Evolutionary conservation across 345 rosid genomes (phyloP), one percentile per base, ranked within the genome.

Genomic region (Xanthoceras sorbifolium): DNA sequence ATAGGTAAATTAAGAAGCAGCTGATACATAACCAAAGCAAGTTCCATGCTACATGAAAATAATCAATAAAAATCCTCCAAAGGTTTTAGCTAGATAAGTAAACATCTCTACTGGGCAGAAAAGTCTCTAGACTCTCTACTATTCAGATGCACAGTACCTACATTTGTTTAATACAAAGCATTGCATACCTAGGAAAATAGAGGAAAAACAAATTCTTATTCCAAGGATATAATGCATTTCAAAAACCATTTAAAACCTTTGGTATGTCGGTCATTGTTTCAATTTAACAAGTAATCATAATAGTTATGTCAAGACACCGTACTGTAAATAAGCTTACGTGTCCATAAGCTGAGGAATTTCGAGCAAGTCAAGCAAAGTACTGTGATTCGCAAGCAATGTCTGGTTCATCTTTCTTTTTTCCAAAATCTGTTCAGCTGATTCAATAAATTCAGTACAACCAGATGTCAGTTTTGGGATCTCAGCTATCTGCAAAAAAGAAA

Each of bases 311-410:
- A 82, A 82, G 70, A 85, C 96, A 63, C n/a, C n/a, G n/a, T n/a
- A n/a, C n/a, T n/a, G n/a, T n/a, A n/a, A n/a, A n/a, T n/a, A n/a
- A n/a, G n/a, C n/a, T n/a, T 89, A 93, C 98, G 99, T 96, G 86
- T 96, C 99, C 99, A 96, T 96, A 72, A 96, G 99, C 84, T 96
- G 99, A 82, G 98, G 99, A 78, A 96, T 96, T 86, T 96, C 99
- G 74, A 96, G 99, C 90, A 96, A 90, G 83, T 96, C 99, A 55
- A 96, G 97, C 85, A 96, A 85, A 84, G 91, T 89, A 80, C 94
- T 87, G 74, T 96, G 99, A 82, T 93, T 96, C 7, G 90, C 86
- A 40, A 96, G 90, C 86, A 96, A 78, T 12, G 87, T 90, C 85
- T 93, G 97, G 88, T 96, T 93, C 97, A 90, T 84, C 88, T 96